Evolutionary conservation across 2,329 filamentous ascomycete species (phyloP), one percentile per base, ranked within the genome.

Genomic region (Calonectria hawksworthii): DNA sequence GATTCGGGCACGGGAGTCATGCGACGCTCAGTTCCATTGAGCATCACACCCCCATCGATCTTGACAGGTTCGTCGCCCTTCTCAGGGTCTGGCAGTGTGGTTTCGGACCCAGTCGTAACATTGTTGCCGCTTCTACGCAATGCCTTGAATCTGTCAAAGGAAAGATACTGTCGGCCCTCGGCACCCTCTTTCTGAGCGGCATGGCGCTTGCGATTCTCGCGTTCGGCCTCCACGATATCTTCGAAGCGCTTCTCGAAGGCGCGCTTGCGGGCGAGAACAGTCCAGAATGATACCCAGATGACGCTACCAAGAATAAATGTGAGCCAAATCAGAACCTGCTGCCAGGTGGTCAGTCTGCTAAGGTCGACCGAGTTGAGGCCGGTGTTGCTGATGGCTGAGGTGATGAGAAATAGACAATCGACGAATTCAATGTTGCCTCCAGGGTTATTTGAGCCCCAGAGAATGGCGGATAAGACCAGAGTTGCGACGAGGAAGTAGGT

Each of bases 311-410:
- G 82, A 59, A 94, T 86, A 75, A 95, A 93, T 52, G 94, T 86
- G 4, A 92, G 73, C 78, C 92, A 94, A 13, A 95, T 86, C 50
- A 94, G 84, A 34, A 90, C 85, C 82, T 95, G 94, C 82, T 95
- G 93, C 80, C 92, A 93, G 0, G 90, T 92, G 50, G 92, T 94
- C 79, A 95, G 81, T 34, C 87, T 85, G 70, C 90, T 92, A 30
- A 94, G 84, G 80, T 93, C 91, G 77, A 92, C 89, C 1, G 93
- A 93, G 79, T 94, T 94, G 72, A 95, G 85, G 0, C 93, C 93
- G 9, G 93, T 90, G 68, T 91, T 88, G 9, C 92, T 94, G 86
- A 94, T 92, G 54, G 93, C 92, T 70, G 91, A 93, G 51, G 92
- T 87, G 66, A 90, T 89, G 67, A 94, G 83, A 81, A 94, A 95